phyloP scores from a whole-genome alignment of 2,329 filamentous ascomycete genomes.

The Fusarium sp. region DNA sequence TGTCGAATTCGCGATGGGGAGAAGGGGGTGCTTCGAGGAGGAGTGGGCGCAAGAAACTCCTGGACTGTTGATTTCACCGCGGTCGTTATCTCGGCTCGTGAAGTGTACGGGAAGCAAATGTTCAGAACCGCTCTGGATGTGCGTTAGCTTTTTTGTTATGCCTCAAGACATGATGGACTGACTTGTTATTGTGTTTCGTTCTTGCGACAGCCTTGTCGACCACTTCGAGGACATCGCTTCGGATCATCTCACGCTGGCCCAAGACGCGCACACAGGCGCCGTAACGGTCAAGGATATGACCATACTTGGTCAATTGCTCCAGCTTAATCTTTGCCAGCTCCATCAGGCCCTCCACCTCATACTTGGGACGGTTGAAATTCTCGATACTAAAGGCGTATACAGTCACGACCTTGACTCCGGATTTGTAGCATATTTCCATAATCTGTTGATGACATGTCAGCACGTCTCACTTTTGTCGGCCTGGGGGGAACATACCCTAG shows the following conservation, averaged over 20 bases:
- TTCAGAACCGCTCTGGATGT: slow-evolving; percentile 73
- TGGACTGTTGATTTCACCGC: slow-evolving; percentile 89
- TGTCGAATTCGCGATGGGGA: slow-evolving; percentile 89
- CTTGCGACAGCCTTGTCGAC: slow-evolving; percentile 88
- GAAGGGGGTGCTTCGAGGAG: slow-evolving; percentile 77
- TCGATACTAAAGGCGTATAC: slow-evolving; percentile 99
- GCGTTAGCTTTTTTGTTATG: slow-evolving; percentile 22
- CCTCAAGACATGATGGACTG: slow-evolving; percentile 40
- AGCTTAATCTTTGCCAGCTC: slow-evolving; percentile 97
- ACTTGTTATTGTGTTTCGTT: slow-evolving; percentile 89
- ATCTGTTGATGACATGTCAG: slow-evolving; percentile 66
- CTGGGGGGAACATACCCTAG: slow-evolving; percentile 74
- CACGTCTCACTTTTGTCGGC: not conserved
- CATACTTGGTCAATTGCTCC: slow-evolving; percentile 90
- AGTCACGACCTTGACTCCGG: slow-evolving; percentile 94
- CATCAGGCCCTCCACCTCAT: slow-evolving; percentile 97
- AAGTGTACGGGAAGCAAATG: slow-evolving; percentile 98
- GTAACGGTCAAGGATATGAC: slow-evolving; percentile 91
- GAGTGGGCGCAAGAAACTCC: slow-evolving; percentile 82
- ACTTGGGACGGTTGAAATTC: slow-evolving; percentile 97
- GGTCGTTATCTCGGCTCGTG: slow-evolving; percentile 92
- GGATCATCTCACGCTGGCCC: slow-evolving; percentile 85
- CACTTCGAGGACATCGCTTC: slow-evolving; percentile 87
- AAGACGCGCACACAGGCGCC: slow-evolving; percentile 88
- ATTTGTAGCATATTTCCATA: slow-evolving; percentile 98